Conservation (phyloP, 331 rosid genomes). For the Stylosanthes scabra region DNA sequence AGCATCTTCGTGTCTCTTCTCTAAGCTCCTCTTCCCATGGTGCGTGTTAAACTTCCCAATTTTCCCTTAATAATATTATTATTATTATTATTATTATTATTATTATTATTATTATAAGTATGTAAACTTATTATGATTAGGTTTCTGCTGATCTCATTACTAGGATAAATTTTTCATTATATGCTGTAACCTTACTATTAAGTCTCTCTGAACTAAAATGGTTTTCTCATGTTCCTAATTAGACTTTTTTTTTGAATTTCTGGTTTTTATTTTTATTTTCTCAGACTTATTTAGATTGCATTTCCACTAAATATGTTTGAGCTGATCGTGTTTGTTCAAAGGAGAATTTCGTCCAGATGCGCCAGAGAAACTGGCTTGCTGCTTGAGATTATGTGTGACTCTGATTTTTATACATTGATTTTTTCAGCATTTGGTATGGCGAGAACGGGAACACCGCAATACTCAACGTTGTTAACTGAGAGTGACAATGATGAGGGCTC, state of each 20-base stretch:
- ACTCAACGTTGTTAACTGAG: constrained; percentile 48
- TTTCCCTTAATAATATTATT: neutral
- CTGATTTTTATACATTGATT: constrained; percentile 38
- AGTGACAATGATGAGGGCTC: constrained; percentile 40
- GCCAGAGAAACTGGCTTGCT: constrained; percentile 18
- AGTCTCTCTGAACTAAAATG: neutral
- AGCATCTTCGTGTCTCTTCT: constrained; percentile 54
- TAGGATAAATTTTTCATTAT: neutral
- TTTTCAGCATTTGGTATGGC: constrained; percentile 43
- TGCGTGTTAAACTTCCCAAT: constrained; percentile 40
- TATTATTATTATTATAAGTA: neutral
- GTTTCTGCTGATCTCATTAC: neutral
- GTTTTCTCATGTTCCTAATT: neutral
- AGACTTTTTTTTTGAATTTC: neutral
- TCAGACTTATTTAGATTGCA: neutral
- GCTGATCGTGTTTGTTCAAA: constrained; percentile 11
- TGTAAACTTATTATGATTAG: neutral
- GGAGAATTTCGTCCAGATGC: constrained; percentile 29
- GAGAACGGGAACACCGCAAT: constrained; percentile 54
- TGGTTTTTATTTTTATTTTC: neutral
- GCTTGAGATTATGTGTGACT: constrained; percentile 13
- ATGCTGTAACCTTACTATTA: neutral
- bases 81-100: too few relatives aligned
- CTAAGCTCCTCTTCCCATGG: constrained; percentile 56
- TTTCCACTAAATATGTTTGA: neutral